Base-by-base conservation (phyloP, 345 rosid genomes). In the Populus nigra region DNA sequence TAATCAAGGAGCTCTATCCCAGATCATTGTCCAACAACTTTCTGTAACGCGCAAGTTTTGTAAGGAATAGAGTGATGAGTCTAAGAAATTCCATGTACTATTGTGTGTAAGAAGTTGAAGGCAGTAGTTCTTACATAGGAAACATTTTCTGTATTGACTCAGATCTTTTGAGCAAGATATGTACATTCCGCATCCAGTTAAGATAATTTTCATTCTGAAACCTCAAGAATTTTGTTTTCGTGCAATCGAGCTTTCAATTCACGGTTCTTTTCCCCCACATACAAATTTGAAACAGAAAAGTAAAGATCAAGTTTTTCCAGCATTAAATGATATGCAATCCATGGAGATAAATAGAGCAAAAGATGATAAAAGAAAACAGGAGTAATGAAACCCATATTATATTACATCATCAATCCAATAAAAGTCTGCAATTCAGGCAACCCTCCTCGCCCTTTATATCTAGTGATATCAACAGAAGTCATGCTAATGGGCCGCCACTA, bases 1-100 rank as follows among this genome's bases (percentile, higher is more conserved):
- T 72, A 41, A 68, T 53, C 78, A 72, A 68, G 62, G 20, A 18
- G 50, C 63, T 75, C 71, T 39, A 43, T 63, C 73, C 9, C 55
- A 15, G 18, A 49, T 27, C 29, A 22, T 66, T 10, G 7, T 39
- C 38, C 41, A 65, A 53, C 47, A 78, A 39, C 20, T 75, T 78
- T 63, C n/a, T 71, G 72, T 57, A 59, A 59, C 16, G 65, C 36
- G n/a, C 65, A 17, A 36, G 17, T 29, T 9, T 16, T 31, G 59
- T 67, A 67, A 67, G 65, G 22, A 49, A 65, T 68, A 38, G 41
- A 45, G 13, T 39, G 53, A 68, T 2, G 57, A 49, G 25, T 22
- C 57, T 29, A 55, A 59, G 74, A 65, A 68, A 38, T 41, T n/a
- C 67, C 36, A 15, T 57, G 38, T 36, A 16, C 25, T 49, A 45